These are phyloP conservation scores for Castanea crenata DNA, from an alignment of 306 rosid species.

Conservation along the genomic window DNA sequence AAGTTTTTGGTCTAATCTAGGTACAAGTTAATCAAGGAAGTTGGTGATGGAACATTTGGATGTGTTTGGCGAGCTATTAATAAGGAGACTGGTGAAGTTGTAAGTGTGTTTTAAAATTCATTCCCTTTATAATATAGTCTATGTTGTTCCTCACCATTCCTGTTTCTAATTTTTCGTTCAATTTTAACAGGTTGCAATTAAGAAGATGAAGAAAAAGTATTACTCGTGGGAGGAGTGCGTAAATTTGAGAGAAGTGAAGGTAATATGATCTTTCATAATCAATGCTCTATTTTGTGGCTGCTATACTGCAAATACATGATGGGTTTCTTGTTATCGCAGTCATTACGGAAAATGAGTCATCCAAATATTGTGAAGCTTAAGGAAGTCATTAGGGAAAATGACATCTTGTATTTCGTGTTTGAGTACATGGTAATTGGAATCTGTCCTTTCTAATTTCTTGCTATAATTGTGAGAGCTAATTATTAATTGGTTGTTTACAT, in stretches of 20 bases:
- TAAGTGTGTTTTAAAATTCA: slow-evolving; percentile 40
- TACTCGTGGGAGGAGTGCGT: slow-evolving; percentile 98
- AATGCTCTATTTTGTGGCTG: not conserved
- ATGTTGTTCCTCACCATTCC: not conserved
- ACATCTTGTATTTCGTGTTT: slow-evolving; percentile 82
- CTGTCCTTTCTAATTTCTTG: not conserved
- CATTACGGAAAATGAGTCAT: slow-evolving; percentile 83
- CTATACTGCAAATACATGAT: not conserved
- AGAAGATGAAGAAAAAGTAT: slow-evolving; percentile 96
- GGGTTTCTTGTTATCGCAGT: slow-evolving; percentile 41
- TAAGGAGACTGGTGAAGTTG: slow-evolving; percentile 95
- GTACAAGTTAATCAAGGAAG: slow-evolving; percentile 95
- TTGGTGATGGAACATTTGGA: slow-evolving; percentile 98
- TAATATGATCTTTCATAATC: slow-evolving; percentile 19
- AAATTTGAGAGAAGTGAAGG: slow-evolving; percentile 97
- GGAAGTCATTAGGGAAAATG: slow-evolving; percentile 94
- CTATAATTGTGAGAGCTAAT: slow-evolving; percentile 1
- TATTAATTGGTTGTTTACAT: slow-evolving; percentile 7
- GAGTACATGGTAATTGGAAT: slow-evolving; percentile 81
- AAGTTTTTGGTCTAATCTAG: slow-evolving; percentile 27
- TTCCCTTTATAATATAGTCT: not conserved
- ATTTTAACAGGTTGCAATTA: slow-evolving; percentile 80
- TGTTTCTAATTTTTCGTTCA: slow-evolving; percentile 2
- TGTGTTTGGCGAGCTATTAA: slow-evolving; percentile 93
- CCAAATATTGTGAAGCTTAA: slow-evolving; percentile 91